Evolutionary conservation across 768 basidiomycete species (phyloP).

Genomic region (Dendrothele bispora): DNA sequence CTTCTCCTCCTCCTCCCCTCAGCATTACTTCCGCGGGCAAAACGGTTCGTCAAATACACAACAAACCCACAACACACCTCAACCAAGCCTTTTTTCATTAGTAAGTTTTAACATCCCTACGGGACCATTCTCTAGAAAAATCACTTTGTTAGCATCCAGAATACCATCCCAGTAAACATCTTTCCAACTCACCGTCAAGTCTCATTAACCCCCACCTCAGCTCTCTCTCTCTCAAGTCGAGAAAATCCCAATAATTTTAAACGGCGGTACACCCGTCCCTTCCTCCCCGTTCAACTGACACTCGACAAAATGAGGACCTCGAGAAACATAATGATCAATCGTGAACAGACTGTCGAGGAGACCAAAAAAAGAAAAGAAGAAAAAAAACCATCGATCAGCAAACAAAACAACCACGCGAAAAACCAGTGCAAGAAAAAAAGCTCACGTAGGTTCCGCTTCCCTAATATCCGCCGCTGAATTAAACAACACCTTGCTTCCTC

Average conservation of each 20-base stretch:
- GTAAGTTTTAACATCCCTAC: too few species aligned
- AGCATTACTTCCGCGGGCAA: too few species aligned
- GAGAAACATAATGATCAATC: constrained; percentile 84
- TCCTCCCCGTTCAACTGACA: constrained; percentile 89
- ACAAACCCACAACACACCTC: too few species aligned
- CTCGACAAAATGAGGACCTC: constrained; percentile 92
- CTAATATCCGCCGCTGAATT: constrained; percentile 72
- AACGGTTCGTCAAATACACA: too few species aligned
- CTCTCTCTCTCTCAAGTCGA: too few species aligned
- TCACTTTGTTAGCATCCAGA: too few species aligned
- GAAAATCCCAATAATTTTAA: constrained; percentile 93
- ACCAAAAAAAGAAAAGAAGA: constrained; percentile 6
- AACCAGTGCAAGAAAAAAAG: constrained; percentile 17
- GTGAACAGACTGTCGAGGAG: constrained; percentile 59
- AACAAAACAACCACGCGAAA: constrained; percentile 1
- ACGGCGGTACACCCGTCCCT: constrained; percentile 72
- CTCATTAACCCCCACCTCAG: too few species aligned
- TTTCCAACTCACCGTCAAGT: too few species aligned
- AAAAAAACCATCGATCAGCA: constrained; percentile 1
- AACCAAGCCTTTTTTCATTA: too few species aligned
- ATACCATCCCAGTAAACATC: too few species aligned
- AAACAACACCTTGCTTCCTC: constrained; percentile 72
- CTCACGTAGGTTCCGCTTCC: constrained; percentile 68
- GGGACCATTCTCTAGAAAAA: too few species aligned
- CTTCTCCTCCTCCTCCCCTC: too few species aligned